Base-by-base conservation (phyloP, 2,329 filamentous ascomycete species). In the Xylariomycetidae sp. region DNA sequence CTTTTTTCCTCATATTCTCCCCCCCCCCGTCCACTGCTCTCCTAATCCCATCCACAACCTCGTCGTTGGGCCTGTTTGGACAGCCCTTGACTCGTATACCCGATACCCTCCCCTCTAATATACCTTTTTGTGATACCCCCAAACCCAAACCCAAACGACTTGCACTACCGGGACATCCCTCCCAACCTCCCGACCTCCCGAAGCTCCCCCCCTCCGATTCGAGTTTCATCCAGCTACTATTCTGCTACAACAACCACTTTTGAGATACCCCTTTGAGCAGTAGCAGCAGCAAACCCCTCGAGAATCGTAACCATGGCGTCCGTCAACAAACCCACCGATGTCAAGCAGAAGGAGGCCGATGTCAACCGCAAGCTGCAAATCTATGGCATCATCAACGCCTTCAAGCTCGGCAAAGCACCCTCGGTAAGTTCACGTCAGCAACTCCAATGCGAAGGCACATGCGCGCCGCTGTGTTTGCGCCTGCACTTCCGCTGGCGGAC, bases 331-430 rank as follows among this genome's bases (percentile, higher is more conserved):
- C 85, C 86, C 19, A 81, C 76, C 42, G 74, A 92, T 60, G 53
- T 72, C 40, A 80, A 83, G 67, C 61, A 75, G 59, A 90, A 89
- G 73, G 86, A 94, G 67, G 74, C 74, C 47, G 81, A 95, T 59
- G 82, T 96, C 64, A 92, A 92, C 64, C 78, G 80, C 58, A 98
- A 98, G 70, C 79, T 98, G 32, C 89, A 95, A 64, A 65, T 96
- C 23, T 98, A 93, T 54, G 92, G 90, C 54, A 95, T 96, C 61
- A 76, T 81, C 63, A 64, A 59, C 70, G 90, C 88, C 32, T 95
- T 96, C 61, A 72, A 84, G 56, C 76, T 79, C 49, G 89, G 89
- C 68, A 96, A 95, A 62, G 80, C 89, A 28, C 90, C 90, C 43
- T 94, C 89, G 52, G 79, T 89, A 75, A 57, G 79, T 68, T 24